A percentile compares a stretch with the other conserved stretches of the same genome.
phyloP scores from a whole-genome alignment of 2,329 filamentous ascomycete species.

The Fusarium albosuccineum region DNA sequence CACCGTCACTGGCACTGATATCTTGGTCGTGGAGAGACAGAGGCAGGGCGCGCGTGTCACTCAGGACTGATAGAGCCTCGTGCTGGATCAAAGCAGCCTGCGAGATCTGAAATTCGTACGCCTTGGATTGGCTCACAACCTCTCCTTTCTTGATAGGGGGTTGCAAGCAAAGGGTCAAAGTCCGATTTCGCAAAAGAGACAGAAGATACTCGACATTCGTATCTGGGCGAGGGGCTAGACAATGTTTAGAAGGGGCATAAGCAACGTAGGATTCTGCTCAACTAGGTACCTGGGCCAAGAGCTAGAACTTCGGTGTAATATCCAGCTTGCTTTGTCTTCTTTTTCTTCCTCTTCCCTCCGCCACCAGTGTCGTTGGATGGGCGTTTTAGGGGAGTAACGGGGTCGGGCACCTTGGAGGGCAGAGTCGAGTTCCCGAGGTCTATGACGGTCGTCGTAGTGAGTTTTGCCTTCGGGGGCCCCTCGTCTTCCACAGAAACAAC shows the following conservation, averaged over 20 bases:
- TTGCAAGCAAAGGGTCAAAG: conserved; percentile 27
- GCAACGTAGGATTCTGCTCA: background rate
- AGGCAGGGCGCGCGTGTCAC: conserved; percentile 28
- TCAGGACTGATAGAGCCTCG: conserved; percentile 23
- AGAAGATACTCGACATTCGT: conserved; percentile 30
- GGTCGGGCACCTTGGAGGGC: background rate
- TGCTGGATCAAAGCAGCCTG: conserved; percentile 39
- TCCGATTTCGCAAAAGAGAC: conserved; percentile 34
- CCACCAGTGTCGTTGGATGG: conserved; percentile 8
- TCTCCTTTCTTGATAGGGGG: background rate
- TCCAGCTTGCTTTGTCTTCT: background rate
- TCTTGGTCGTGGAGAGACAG: conserved; percentile 21
- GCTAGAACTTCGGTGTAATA: conserved; percentile 27
- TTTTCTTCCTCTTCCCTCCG: conserved; percentile 7
- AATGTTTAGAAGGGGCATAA: conserved; percentile 5
- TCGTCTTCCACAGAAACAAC: too few species aligned
- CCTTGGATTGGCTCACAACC: conserved; percentile 3
- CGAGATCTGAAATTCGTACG: conserved; percentile 34
- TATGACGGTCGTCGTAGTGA: background rate
- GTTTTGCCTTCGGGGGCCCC: background rate
- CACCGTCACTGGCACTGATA: conserved; percentile 9
- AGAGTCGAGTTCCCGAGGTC: background rate
- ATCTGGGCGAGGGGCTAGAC: conserved; percentile 31
- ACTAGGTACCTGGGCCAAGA: conserved; percentile 39
- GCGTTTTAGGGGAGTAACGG: conserved; percentile 14